phyloP scores from a whole-genome alignment of 2,329 filamentous ascomycete genomes.

The Monosporascus sp. region DNA sequence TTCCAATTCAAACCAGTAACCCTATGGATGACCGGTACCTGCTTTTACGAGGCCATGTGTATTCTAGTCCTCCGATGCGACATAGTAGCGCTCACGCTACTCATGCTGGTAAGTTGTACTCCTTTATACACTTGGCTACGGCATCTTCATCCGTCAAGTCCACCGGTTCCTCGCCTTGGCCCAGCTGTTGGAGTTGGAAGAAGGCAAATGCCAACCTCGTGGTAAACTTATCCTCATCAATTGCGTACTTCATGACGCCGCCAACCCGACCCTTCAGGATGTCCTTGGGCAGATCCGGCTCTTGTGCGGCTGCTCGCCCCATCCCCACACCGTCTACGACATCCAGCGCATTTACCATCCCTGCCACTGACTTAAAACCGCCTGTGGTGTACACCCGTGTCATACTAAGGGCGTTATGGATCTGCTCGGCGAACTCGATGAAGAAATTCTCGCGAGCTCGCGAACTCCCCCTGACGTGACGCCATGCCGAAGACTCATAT shows the following conservation, averaged over 20 bases:
- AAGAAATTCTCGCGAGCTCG: constrained; percentile 51
- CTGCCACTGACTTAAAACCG: constrained; percentile 44
- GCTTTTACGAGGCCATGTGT: too few species aligned
- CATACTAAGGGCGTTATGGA: constrained; percentile 37
- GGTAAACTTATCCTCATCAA: constrained; percentile 42
- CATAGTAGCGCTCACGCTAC: too few species aligned
- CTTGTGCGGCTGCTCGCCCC: constrained; percentile 44
- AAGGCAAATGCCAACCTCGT: constrained; percentile 38
- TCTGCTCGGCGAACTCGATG: constrained; percentile 47
- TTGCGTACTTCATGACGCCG: constrained; percentile 40
- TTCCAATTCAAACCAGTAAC: too few species aligned
- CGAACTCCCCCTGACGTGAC: constrained; percentile 47
- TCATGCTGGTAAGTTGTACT: too few species aligned
- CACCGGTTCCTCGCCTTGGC: constrained; percentile 14
- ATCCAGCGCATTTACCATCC: constrained; percentile 46
- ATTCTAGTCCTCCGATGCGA: too few species aligned
- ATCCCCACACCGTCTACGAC: constrained; percentile 52
- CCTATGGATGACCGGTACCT: too few species aligned
- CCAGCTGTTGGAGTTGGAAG: constrained; percentile 36
- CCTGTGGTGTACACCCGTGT: constrained; percentile 50
- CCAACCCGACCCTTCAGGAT: constrained; percentile 40
- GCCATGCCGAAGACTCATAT: constrained; percentile 45
- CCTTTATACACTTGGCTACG: neutral
- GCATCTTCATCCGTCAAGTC: constrained; percentile 29
- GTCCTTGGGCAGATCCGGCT: constrained; percentile 36